A percentile compares a stretch with the other conserved stretches of the same genome.
These are phyloP conservation scores for Spergularia azorica DNA, from an alignment of 179 eudicot species.

Conservation along the genomic window DNA sequence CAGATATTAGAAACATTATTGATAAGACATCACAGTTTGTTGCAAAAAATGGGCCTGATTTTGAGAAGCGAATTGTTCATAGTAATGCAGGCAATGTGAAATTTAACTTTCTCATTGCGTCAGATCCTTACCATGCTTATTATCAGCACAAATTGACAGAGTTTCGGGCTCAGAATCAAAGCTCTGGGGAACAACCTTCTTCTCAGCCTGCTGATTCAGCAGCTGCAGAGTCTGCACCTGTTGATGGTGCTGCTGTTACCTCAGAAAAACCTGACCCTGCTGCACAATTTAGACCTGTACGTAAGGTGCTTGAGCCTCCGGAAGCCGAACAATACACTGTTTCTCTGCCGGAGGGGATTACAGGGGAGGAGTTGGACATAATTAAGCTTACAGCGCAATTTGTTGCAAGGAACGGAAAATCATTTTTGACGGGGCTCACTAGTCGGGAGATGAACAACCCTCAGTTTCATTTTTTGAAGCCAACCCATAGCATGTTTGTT, in stretches of 20 bases:
- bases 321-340: conserved; percentile 92
- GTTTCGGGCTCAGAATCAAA: conserved; percentile 62
- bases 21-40: conserved; percentile 88
- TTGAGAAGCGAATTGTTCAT: conserved; percentile 76
- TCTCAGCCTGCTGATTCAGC: conserved; percentile 39
- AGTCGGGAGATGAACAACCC: conserved; percentile 80
- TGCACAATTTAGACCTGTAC: conserved; percentile 67
- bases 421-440: conserved; percentile 77
- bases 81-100: conserved; percentile 81
- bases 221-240: conserved; percentile 36
- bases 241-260: conserved; percentile 43
- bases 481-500: conserved; percentile 92
- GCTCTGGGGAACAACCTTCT: conserved; percentile 42
- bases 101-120: conserved; percentile 75
- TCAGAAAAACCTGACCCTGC: conserved; percentile 65
- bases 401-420: conserved; percentile 89
- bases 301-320: conserved; percentile 86
- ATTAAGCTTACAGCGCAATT: conserved; percentile 92
- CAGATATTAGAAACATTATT: conserved; percentile 83
- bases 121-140: conserved; percentile 92
- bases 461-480: conserved; percentile 85
- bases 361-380: conserved; percentile 90
- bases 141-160: conserved; percentile 86
- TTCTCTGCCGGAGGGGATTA: conserved; percentile 91
- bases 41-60: conserved; percentile 89